Base-by-base conservation (phyloP, 192 early-diverging fungal genomes). In the Coemansia sp. region DNA sequence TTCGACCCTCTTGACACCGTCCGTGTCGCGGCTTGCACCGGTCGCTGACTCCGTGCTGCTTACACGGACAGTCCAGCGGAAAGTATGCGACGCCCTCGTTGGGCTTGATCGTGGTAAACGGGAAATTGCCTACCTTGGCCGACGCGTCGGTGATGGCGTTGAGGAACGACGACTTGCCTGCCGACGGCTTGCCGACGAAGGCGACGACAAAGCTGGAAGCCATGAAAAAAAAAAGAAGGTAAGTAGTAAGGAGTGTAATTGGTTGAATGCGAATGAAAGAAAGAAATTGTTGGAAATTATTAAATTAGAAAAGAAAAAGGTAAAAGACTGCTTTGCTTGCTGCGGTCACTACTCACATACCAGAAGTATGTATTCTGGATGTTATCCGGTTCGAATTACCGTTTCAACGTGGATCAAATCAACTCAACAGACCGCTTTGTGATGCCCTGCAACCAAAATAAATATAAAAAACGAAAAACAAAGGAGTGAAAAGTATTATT, bases 31-130 rank as follows among this genome's bases (percentile, higher is more conserved):
- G 91, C 42, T 85, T 77, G 63, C 92, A 94, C 33, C 67, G 77
- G 3, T 59, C 77, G 8, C 77, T 38, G 56, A 87, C 84, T 38
- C 73, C 72, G 58, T 84, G 85, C 14, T 63, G 60, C 38, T 74
- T 82, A 68, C 92, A 94, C 0, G 92, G 90, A 65, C 92, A 94
- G 30, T 83, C 84, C 4, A 90, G 67, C 3, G 85, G 86, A 60
- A 91, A 86, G 77, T 92, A 92, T 0, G 87, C 86, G 31, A 93
- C 83, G 49, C 90, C 92, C 60, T 89, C 85, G 77, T 93, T 93
- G 17, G 91, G 91, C 60, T 89, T 87, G 42, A 94, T 94, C 30
- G 92, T 94, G 18, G 92, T 94, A 79, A 94, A 94, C 5, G 92
- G 92, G 56, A 87, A 92, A 69, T 88, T 91, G 42, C 90, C 92